A percentile compares a stretch with the other conserved stretches of the same genome.
Conservation (phyloP, 2,329 filamentous ascomycete genomes). For the Exutisphaerella laricina region DNA sequence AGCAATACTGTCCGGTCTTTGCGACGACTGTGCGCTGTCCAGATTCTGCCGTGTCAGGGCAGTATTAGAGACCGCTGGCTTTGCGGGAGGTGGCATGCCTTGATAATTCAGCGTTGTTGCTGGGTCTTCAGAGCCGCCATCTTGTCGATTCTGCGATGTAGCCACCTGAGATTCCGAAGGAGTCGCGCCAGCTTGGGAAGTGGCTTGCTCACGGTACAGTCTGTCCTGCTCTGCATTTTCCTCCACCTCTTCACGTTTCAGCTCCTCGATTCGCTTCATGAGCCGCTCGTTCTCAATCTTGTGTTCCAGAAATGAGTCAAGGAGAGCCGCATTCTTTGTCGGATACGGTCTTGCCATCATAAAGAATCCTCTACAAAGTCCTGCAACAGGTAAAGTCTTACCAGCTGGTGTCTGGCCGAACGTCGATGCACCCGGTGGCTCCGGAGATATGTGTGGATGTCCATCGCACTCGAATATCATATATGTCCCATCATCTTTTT, state of each 20-base stretch:
- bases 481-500: conserved; percentile 66
- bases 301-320: conserved; percentile 92
- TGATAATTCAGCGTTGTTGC: conserved; percentile 37
- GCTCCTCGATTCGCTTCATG: conserved; percentile 73
- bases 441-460: conserved; percentile 77
- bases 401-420: conserved; percentile 21
- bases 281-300: conserved; percentile 94
- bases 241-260: conserved; percentile 78
- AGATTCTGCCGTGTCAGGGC: conserved; percentile 75
- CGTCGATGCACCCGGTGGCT: conserved; percentile 44
- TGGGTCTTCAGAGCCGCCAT: conserved; percentile 16
- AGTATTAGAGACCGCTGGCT: conserved; percentile 56
- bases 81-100: conserved; percentile 62
- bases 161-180: conserved; percentile 22
- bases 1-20: conserved; percentile 66
- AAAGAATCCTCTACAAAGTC: conserved; percentile 83
- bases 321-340: conserved; percentile 73
- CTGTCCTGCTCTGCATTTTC: conserved; percentile 63
- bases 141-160: conserved; percentile 14
- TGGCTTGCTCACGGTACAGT: conserved; percentile 40
- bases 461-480: conserved; percentile 86
- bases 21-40: conserved; percentile 62
- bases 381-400: conserved; percentile 44
- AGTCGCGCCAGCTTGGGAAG: conserved; percentile 24
- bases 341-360: conserved; percentile 89